A percentile compares a stretch with the other conserved stretches of the same genome.
Evolutionary conservation across 2,329 filamentous ascomycete species (phyloP).

Genomic region (Mycosphaerella sp.): DNA sequence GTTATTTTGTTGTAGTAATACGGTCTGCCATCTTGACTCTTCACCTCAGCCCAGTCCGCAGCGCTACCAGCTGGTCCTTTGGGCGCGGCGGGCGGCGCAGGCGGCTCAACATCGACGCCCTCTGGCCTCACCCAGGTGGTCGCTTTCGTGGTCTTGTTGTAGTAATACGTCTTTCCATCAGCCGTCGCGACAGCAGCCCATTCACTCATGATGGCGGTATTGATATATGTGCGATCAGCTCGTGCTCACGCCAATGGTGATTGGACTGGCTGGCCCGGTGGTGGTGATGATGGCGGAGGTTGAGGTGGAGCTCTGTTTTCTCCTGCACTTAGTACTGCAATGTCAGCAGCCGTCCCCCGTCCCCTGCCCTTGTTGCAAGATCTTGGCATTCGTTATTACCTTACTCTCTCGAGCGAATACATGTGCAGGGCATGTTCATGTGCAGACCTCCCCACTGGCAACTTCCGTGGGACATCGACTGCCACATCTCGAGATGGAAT

Average conservation of each 20-base stretch:
- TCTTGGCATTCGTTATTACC: too few relatives aligned
- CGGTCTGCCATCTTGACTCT: slow-evolving; percentile 74
- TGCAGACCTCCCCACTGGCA: too few relatives aligned
- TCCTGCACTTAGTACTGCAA: too few relatives aligned
- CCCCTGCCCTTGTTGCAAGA: too few relatives aligned
- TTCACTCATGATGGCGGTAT: slow-evolving; percentile 21
- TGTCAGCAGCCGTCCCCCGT: too few relatives aligned
- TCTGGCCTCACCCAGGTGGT: slow-evolving; percentile 94
- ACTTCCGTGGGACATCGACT: too few relatives aligned
- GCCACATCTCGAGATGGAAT: too few relatives aligned
- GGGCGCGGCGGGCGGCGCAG: slow-evolving; percentile 59
- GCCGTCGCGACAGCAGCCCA: slow-evolving; percentile 28
- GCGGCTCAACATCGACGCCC: slow-evolving; percentile 45
- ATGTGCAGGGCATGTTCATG: too few relatives aligned
- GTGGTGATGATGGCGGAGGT: neutral
- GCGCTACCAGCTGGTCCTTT: slow-evolving; percentile 55
- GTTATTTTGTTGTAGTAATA: slow-evolving; percentile 94
- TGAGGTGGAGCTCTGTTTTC: too few relatives aligned
- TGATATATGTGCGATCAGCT: neutral
- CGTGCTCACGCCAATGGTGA: neutral
- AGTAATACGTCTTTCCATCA: slow-evolving; percentile 77
- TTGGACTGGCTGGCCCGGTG: neutral
- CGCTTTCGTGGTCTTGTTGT: slow-evolving; percentile 75
- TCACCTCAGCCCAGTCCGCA: slow-evolving; percentile 76
- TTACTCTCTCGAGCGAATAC: too few relatives aligned